Evolutionary conservation across 2,329 filamentous ascomycete genomes (phyloP).

Genomic region (Fusarium irregulare): DNA sequence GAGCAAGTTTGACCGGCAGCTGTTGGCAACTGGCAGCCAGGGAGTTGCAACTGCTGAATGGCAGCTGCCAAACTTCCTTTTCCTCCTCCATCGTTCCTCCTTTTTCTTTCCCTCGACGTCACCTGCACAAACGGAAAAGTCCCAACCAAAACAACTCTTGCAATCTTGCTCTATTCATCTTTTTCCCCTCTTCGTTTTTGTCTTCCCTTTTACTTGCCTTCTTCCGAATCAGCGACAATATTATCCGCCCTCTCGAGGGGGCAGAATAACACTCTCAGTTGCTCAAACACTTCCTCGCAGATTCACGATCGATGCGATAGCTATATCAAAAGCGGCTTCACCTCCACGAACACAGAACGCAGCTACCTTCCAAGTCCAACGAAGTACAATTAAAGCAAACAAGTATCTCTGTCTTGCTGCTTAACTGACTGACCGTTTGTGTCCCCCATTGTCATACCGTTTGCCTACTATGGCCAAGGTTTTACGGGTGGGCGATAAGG

Average conservation of each 20-base stretch:
- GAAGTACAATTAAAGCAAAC: not conserved
- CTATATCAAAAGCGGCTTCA: conserved; percentile 21
- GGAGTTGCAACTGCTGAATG: not conserved
- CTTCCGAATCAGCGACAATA: conserved; percentile 1
- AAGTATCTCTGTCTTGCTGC: not conserved
- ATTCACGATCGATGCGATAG: conserved; percentile 30
- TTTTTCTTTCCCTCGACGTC: conserved; percentile 4
- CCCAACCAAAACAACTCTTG: not conserved
- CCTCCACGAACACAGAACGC: not conserved
- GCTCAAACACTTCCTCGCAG: conserved; percentile 5
- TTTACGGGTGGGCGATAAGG: conserved; percentile 8
- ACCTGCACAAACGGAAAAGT: conserved; percentile 9
- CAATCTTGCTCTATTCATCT: conserved; percentile 7
- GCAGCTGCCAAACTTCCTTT: conserved; percentile 20
- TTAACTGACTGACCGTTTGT: conserved; percentile 5
- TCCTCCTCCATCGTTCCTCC: not conserved
- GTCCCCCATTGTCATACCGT: conserved; percentile 4
- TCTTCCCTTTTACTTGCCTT: conserved; percentile 1
- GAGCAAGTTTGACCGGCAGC: conserved; percentile 27
- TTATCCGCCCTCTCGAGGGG: not conserved
- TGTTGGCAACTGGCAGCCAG: conserved; percentile 27
- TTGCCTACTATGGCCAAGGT: conserved; percentile 28
- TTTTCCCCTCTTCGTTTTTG: conserved; percentile 2
- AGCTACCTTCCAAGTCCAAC: not conserved
- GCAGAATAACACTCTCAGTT: conserved; percentile 4